These are phyloP conservation scores for Aspergillus mulundensis DNA, from an alignment of 495 filamentous ascomycete species.

Conservation along the genomic window DNA sequence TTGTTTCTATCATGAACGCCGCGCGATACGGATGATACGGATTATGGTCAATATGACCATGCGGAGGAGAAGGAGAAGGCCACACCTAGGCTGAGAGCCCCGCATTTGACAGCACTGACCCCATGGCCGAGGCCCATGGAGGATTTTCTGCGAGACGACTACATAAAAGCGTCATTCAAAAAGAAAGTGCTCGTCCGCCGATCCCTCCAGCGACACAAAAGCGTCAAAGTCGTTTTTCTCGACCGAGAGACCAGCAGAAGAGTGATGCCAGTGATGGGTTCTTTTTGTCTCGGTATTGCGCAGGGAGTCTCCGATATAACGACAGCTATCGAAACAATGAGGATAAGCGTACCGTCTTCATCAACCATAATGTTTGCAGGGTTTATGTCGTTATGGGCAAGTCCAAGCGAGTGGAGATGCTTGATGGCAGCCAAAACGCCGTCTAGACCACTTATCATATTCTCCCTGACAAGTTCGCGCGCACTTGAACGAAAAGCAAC, in stretches of 20 bases:
- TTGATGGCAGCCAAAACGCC: conserved; percentile 30
- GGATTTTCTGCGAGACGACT: no score
- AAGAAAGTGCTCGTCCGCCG: no score
- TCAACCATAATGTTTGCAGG: conserved; percentile 38
- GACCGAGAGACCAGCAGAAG: not conserved
- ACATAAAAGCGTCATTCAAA: no score
- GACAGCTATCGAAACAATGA: conserved; percentile 40
- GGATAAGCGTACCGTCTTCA: conserved; percentile 27
- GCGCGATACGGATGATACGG: no score
- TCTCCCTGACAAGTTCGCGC: conserved; percentile 15
- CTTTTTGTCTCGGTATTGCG: conserved; percentile 19
- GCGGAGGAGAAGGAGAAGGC: no score
- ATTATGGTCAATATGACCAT: no score
- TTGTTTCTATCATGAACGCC: no score
- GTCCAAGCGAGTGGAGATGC: conserved; percentile 33
- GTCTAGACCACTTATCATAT: conserved; percentile 19
- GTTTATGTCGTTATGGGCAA: conserved; percentile 40
- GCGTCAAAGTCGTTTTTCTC: no score
- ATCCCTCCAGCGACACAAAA: no score
- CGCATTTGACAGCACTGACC: no score
- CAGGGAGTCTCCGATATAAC: conserved; percentile 21
- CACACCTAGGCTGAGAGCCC: no score
- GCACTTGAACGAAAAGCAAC: conserved; percentile 17
- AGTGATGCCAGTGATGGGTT: conserved; percentile 22
- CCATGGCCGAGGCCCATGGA: no score